Base-by-base conservation (phyloP, 1,139 yeast species). In the Saccharomyces hybrid region DNA sequence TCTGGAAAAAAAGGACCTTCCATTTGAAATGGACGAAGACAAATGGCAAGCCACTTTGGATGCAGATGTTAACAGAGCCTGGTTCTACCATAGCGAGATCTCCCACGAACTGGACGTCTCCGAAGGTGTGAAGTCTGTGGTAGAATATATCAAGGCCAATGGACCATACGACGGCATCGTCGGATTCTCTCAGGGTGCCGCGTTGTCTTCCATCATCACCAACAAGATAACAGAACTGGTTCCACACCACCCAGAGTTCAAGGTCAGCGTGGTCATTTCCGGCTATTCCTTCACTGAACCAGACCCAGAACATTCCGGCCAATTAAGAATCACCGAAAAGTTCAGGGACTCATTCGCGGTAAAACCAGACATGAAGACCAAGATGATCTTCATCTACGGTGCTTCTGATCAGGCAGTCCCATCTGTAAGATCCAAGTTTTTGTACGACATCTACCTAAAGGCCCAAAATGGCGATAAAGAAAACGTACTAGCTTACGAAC, bases 141-240 rank as follows among this genome's bases (percentile, higher is more conserved):
- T 76, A 28, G 70, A 75, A 0, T 77, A 84, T 54, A 82, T 88
- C 60, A 74, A 76, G 50, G 73, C 76, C 57, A 77, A 89, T 59
- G 98, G 98, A 0, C 98, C 98, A 0, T 90, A 85, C 65, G 85
- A 83, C 54, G 98, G 97, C 2, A 76, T 91, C 30, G 73, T 93
- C 54, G 98, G 97, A 2, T 93, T 91, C 68, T 85, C 95, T 20
- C 98, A 93, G 70, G 99, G 99, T 59, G 95, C 97, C 1, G 96
- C 95, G 3, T 73, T 93, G 67, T 81, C 95, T 1, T 82, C 83
- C 3, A 74, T 82, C 27, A 63, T 82, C 8, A 71, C 83, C 44
- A 80, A 79, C 59, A 70, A 71, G 26, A 72, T 82, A 54, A 69
- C 69, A 11, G 65, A 71, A 54, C 61, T 74, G 44, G 64, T 78